phyloP scores from a whole-genome alignment of 345 rosid species.

The Adansonia digitata region DNA sequence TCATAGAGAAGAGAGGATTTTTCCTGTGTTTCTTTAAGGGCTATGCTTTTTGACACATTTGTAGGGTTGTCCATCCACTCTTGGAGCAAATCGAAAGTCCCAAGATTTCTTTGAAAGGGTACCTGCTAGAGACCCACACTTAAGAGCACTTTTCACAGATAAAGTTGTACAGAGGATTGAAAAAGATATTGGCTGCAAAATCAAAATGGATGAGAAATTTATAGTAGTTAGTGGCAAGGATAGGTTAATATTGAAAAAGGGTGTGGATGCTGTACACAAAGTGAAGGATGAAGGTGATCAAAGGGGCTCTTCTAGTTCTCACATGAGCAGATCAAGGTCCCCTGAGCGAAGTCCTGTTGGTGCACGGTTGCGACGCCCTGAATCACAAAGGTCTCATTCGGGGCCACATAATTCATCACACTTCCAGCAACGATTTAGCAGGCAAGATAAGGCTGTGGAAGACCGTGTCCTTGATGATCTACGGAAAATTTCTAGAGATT shows the following conservation, averaged over 20 bases:
- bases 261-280: constrained; percentile 95
- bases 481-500: constrained; percentile 64
- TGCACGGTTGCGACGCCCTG: constrained; percentile 57
- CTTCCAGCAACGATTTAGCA: constrained; percentile 59
- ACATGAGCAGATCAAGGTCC: constrained; percentile 81
- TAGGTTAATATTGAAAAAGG: constrained; percentile 80
- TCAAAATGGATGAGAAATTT: constrained; percentile 92
- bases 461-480: constrained; percentile 65
- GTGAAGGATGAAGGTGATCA: constrained; percentile 66
- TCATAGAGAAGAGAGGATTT: background rate
- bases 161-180: constrained; percentile 77
- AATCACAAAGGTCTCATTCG: constrained; percentile 52
- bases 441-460: constrained; percentile 69
- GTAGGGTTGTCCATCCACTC: constrained; percentile 97
- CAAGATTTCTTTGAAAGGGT: constrained; percentile 94
- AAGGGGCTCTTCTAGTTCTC: constrained; percentile 61
- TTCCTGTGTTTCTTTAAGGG: background rate
- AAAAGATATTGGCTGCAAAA: constrained; percentile 78
- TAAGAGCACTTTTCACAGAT: constrained; percentile 71
- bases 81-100: constrained; percentile 87
- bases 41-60: constrained; percentile 11
- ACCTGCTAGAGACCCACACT: constrained; percentile 77
- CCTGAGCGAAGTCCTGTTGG: constrained; percentile 62
- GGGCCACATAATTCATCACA: constrained; percentile 56
- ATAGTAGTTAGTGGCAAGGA: constrained; percentile 93